Evolutionary conservation across 2,329 filamentous ascomycete species (phyloP), one percentile per base, ranked within the genome.

Genomic region (Trichoderma harzianum): DNA sequence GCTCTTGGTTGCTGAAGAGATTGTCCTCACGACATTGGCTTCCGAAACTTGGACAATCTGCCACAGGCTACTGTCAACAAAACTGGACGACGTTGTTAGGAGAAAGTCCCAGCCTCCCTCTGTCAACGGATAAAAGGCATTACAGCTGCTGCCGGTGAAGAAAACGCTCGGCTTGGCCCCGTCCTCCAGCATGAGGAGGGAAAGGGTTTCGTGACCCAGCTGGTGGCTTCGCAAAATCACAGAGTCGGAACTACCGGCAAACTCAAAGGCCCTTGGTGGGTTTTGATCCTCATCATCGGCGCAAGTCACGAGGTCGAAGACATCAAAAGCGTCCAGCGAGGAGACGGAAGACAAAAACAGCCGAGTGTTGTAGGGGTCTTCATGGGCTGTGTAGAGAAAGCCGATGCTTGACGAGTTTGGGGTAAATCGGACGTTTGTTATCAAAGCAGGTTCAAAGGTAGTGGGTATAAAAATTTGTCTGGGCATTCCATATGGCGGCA

Each of bases 11-110:
- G 77, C 75, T 0, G 79, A 78, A 0, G 79, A 81, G 2, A 84
- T 63, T 0, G 78, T 73, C 18, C 73, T 74, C 1, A 78, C 73
- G n/a, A 78, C 74, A 24, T 55, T 72, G 10, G 30, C 66, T 32
- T 72, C 68, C 2, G 70, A 55, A 10, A 76, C 74, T 34, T 80
- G 77, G 4, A 83, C 69, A 18, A 85, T 73, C 63, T 82, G 78
- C 76, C 79, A 84, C 21, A 83, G 72, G 53, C 79, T 80, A 68
- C 75, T 81, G 72, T 84, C 83, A 2, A 83, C 76, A 7, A 83
- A 78, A 66, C 74, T 82, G 12, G 79, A 80, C 30, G 77, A 80
- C 2, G 82, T 79, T 5, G 84, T 79, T 3, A 85, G 75, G 2
- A 84, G 73, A 60, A 74, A 76, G 16, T 78, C 74, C 63, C 74